Base-by-base conservation (phyloP, 495 filamentous ascomycete species). In the Trichoderma virens region DNA sequence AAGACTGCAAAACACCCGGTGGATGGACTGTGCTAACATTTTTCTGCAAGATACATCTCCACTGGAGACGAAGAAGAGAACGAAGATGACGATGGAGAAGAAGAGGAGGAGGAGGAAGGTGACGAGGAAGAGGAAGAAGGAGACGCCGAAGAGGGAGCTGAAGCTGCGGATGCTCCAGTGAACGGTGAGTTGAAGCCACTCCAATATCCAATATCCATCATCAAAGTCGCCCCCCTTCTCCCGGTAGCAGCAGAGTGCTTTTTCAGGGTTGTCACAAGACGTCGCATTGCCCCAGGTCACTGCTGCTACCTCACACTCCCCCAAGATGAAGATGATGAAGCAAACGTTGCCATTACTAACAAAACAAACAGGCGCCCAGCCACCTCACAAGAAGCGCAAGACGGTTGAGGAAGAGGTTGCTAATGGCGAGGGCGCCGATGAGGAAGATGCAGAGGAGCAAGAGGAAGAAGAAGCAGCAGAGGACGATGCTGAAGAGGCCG, bases 71-170 rank as follows among this genome's bases (percentile, higher is more conserved):
- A 62, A n/a, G 61, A 65, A 5, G 73, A 75, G 65, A 70, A 66
- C 59, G 73, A 75, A 5, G 32, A 35, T 35, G 73, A 75, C 16
- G 70, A 69, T 30, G 73, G 79, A 13, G 66, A 62, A 32, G 77
- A 79, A 18, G 72, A 74, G 20, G 77, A 68, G 16, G 77, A 79
- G 5, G 78, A 79, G 8, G 77, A 79, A 1, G 75, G 71, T 0
- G 72, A 70, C 38, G 71, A 71, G 60, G 70, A 70, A 34, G 72
- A 74, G 18, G 73, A 71, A 51, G 69, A 59, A n/a, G 70, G 16
- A 30, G 72, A 71, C 9, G 71, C 65, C 18, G 73, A 70, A 60
- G 70, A 68, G 25, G 69, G 54, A 32, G 63, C 35, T 18, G 64
- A 61, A 20, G 9, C 20, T 27, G 41, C 34, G n/a, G 59, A 61